Evolutionary conservation across 2,329 filamentous ascomycete species (phyloP).

Genomic region (Zopfia rhizophila): DNA sequence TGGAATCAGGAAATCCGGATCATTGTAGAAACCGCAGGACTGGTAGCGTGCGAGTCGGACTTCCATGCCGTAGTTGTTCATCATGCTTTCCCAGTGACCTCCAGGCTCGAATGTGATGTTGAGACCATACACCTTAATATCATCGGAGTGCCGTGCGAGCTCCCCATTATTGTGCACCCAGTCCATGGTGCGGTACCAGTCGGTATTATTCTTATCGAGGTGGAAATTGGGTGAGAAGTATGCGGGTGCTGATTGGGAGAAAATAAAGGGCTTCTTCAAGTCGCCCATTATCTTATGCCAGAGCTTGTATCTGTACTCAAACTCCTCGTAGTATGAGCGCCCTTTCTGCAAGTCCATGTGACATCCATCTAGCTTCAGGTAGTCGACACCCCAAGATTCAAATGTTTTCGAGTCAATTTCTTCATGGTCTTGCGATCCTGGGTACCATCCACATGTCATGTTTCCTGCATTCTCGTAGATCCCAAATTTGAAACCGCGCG

Average conservation of each 20-base stretch:
- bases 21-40: constrained; percentile 51
- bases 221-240: constrained; percentile 52
- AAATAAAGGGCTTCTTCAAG: constrained; percentile 52
- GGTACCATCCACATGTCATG: constrained; percentile 57
- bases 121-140: constrained; percentile 55
- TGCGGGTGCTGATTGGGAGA: constrained; percentile 59
- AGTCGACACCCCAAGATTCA: constrained; percentile 52
- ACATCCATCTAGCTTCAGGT: constrained; percentile 40
- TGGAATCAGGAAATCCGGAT: constrained; percentile 53
- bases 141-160: constrained; percentile 58
- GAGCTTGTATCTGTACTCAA: constrained; percentile 45
- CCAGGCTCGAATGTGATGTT: constrained; percentile 41
- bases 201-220: constrained; percentile 49
- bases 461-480: constrained; percentile 60
- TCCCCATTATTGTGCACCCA: constrained; percentile 56
- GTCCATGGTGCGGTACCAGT: constrained; percentile 60
- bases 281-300: constrained; percentile 56
- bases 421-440: constrained; percentile 56
- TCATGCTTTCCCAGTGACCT: constrained; percentile 60
- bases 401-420: constrained; percentile 55
- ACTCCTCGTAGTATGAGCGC: constrained; percentile 33
- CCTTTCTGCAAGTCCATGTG: constrained; percentile 32
- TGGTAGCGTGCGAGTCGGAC: constrained; percentile 55
- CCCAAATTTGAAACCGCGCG: constrained; percentile 56
- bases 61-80: constrained; percentile 60